Base-by-base conservation (phyloP, 371 early-diverging fungal genomes). In the Actinomucor elegans region DNA sequence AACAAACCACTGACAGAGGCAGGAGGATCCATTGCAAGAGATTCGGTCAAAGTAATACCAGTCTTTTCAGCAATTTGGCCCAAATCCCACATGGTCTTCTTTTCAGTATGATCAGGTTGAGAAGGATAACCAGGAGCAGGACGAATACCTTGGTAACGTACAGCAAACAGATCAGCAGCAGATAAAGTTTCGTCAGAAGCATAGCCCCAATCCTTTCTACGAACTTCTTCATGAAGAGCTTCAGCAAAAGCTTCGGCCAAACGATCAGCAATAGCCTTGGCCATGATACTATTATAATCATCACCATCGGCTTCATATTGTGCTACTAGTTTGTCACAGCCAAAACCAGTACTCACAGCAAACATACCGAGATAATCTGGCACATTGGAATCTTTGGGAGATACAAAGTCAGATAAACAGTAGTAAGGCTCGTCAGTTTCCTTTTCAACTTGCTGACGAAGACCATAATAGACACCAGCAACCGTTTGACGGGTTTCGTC, bases 241-340 rank as follows among this genome's bases (percentile, higher is more conserved):
- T 95, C 96, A 4, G 96, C 94, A 66, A 93, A 80, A 0, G 94
- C 94, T 64, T 95, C 96, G 0, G 94, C 94, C 35, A 95, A 69
- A 59, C 96, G 90, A 70, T 95, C 96, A 3, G 96, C 96, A 33
- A 95, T 69, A 0, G 94, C 92, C 71, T 95, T 95, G 61, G 86
- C 85, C 94, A 95, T 93, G 59, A 95, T 94, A 42, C 86, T 83
- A 27, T 75, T 80, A 69, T 91, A 95, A 67, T 95, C 96, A 69
- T 95, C 96, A 37, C 85, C 84, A 27, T 87, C 85, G 2, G 69
- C 69, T 51, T 89, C 86, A 61, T 85, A 93, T 60, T 85, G 68
- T 9, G 61, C 81, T 6, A 86, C 87, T 31, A 90, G 70, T 52
- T 90, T 90, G 51, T 94, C 94, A 40, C 89, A 88, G 24, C 94